Base-by-base conservation (phyloP, 2,329 filamentous ascomycete species). In the Orbilia ellipsospora region DNA sequence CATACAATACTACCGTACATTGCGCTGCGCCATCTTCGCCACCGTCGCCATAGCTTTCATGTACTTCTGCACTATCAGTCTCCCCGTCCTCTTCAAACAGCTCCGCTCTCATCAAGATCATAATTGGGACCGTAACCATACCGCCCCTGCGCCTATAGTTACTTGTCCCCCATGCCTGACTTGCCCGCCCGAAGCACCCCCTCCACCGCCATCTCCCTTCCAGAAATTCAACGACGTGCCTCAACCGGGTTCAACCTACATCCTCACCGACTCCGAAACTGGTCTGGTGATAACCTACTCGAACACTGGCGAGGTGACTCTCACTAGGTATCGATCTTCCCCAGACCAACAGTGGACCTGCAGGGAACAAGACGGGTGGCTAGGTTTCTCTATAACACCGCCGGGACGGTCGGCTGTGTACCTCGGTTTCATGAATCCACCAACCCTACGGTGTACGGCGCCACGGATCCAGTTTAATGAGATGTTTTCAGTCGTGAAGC, bases 191-290 rank as follows among this genome's bases (percentile, higher is more conserved):
- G 28, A 31, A 31, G 4, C 28, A 12, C 59, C 59, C 7, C 44
- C 59, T 10, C 42, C 59, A 4, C 59, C n/a, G 15, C n/a, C 48
- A 50, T 44, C 45, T 18, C 60, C 59, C 10, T 55, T 42, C n/a
- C 20, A 40, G 15, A 57, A 55, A 36, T 40, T 20, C 28, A 23
- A 56, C 15, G 56, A 62, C 23, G 48, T 54, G 4, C 65, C 65
- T 2, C 23, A 20, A 48, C 56, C 65, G 4, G 65, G 65, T 15
- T 56, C 48, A 16, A 28, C 18, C 2, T 69, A 69, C 31, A 36
- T 69, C 50, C 60, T 69, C 20, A 56, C 45, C 23, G 65, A 69
- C 26, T 45, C 16, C 13, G 52, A 69, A 20, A 62, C 65, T 13
- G 18, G 44, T 16, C 52, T 12, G 4, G 65, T 60, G 23, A 51